Evolutionary conservation across 1,139 yeast genomes (phyloP).

Genomic region (Kodamaea ohmeri): DNA sequence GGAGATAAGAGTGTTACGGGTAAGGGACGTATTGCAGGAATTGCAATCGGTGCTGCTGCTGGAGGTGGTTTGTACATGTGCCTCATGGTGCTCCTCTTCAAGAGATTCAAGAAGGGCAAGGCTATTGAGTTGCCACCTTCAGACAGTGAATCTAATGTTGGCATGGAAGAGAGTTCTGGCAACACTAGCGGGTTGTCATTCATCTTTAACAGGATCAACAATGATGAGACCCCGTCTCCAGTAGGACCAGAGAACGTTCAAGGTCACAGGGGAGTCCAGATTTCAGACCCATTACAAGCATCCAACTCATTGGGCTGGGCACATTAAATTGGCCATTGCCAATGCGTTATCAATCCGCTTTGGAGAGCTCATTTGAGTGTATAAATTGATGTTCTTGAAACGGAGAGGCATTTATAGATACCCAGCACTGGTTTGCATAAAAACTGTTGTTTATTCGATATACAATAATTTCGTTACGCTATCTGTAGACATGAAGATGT

Average conservation of each 20-base stretch:
- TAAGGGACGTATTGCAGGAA: conserved; percentile 51
- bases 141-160: conserved; percentile 42
- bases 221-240: conserved; percentile 17
- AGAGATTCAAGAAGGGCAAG: conserved; percentile 34
- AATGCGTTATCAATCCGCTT: conserved; percentile 4
- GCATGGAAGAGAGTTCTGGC: conserved; percentile 22
- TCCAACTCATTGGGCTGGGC: conserved; percentile 50
- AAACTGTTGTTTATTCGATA: not conserved
- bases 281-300: conserved; percentile 46
- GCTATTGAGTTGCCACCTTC: conserved; percentile 42
- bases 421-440: conserved; percentile 5
- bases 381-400: conserved; percentile 9
- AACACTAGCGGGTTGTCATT: conserved; percentile 28
- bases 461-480: not conserved
- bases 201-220: conserved; percentile 31
- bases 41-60: conserved; percentile 65
- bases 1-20: conserved; percentile 16
- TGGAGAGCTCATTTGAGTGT: conserved; percentile 9
- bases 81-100: conserved; percentile 46
- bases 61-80: conserved; percentile 61
- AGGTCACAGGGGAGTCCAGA: conserved; percentile 24
- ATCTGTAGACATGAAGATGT: too few relatives aligned
- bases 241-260: conserved; percentile 14
- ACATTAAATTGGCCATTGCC: conserved; percentile 12
- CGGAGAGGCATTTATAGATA: conserved; percentile 8